These are phyloP conservation scores for Phalaenopsis aphrodite DNA, from an alignment of 106 monocot species.

Conservation along the genomic window DNA sequence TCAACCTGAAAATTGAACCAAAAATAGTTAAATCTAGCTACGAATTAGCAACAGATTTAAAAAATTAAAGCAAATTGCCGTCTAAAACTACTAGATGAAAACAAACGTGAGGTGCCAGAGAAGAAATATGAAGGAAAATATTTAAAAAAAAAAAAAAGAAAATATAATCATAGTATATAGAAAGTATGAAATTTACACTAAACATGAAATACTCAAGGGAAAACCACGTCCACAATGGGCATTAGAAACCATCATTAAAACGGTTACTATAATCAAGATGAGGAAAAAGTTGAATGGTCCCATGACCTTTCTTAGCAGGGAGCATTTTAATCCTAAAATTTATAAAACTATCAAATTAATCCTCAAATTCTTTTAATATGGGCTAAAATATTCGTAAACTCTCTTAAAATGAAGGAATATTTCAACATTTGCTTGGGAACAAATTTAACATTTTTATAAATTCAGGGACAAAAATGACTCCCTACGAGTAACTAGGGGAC, in stretches of 20 bases:
- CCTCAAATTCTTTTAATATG: too few relatives aligned
- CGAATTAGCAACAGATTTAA: neutral
- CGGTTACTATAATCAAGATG: too few relatives aligned
- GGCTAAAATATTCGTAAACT: too few relatives aligned
- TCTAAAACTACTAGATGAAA: neutral
- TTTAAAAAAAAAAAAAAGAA: neutral
- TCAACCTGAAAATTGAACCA: conserved; percentile 31
- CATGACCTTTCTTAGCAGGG: too few relatives aligned
- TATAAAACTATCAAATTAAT: too few relatives aligned
- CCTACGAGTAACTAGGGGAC: too few relatives aligned
- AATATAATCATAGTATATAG: neutral
- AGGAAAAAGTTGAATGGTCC: too few relatives aligned
- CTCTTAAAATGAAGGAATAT: too few relatives aligned
- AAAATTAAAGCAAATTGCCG: neutral
- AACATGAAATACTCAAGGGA: neutral
- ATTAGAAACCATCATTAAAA: neutral
- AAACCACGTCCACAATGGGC: neutral
- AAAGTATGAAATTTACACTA: neutral
- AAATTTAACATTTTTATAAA: too few relatives aligned
- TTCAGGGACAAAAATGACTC: too few relatives aligned
- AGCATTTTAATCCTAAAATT: too few relatives aligned
- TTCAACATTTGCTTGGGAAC: too few relatives aligned
- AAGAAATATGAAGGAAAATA: neutral
- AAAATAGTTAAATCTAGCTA: neutral
- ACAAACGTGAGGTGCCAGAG: neutral